These are phyloP conservation scores for Euryodendron excelsum DNA, from an alignment of 148 eudicot species.

Conservation along the genomic window DNA sequence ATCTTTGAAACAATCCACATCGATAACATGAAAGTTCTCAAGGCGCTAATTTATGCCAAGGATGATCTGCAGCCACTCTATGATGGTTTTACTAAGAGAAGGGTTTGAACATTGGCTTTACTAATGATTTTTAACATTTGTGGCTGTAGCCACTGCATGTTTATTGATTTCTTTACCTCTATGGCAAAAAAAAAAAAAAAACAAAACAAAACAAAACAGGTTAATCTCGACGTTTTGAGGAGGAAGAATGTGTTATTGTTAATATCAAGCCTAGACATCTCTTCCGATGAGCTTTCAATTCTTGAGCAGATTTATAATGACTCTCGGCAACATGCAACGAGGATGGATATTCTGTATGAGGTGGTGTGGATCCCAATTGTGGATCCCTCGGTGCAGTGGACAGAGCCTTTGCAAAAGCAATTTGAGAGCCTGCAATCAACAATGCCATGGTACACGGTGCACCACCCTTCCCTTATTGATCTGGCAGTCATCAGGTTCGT, in stretches of 20 bases:
- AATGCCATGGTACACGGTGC: conserved; percentile 65
- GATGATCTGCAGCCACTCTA: conserved; percentile 12
- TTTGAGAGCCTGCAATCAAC: conserved; percentile 45
- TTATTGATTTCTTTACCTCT: background rate
- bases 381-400: conserved; percentile 44
- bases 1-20: conserved; percentile 1
- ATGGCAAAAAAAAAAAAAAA: too few relatives aligned
- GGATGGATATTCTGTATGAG: conserved; percentile 35
- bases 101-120: background rate
- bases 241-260: conserved; percentile 58
- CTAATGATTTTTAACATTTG: background rate
- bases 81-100: conserved; percentile 18
- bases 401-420: conserved; percentile 31
- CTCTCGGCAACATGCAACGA: conserved; percentile 33
- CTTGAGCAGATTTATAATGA: conserved; percentile 62
- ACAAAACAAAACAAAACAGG: too few relatives aligned
- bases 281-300: conserved; percentile 55
- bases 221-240: conserved; percentile 44
- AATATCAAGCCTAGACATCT: conserved; percentile 58
- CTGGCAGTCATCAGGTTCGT: conserved; percentile 43
- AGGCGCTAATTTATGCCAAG: conserved; percentile 5
- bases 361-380: conserved; percentile 61
- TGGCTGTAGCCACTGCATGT: background rate
- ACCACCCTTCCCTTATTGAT: conserved; percentile 43
- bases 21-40: conserved; percentile 21